phyloP scores from a whole-genome alignment of 257 asterid genomes.

The Oldenlandia corymbosa region DNA sequence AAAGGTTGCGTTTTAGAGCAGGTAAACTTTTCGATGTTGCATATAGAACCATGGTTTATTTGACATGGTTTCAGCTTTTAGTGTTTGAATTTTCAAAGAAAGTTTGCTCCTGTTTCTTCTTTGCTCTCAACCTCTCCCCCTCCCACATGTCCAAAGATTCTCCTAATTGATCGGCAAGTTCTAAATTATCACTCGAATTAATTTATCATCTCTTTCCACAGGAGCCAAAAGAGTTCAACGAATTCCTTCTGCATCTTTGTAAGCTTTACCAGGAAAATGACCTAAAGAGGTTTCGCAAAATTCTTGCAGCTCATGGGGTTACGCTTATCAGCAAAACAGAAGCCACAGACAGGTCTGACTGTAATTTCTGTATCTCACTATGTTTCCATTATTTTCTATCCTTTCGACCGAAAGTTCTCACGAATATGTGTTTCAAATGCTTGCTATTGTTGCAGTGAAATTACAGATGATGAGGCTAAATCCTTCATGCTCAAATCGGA shows the following conservation, averaged over 20 bases:
- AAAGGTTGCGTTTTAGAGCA: constrained; percentile 83
- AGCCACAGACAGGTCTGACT: constrained; percentile 70
- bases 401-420: constrained; percentile 7
- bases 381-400: not conserved
- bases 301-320: constrained; percentile 40
- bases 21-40: constrained; percentile 32
- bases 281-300: constrained; percentile 41
- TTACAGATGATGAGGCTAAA: constrained; percentile 59
- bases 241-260: constrained; percentile 48
- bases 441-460: constrained; percentile 43
- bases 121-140: not conserved
- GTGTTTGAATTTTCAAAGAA: not conserved
- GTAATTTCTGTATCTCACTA: not conserved
- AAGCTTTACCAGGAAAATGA: constrained; percentile 50
- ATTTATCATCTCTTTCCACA: constrained; percentile 20
- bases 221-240: constrained; percentile 88
- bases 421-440: constrained; percentile 1
- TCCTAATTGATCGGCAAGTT: not conserved
- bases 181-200: not conserved
- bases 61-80: not conserved
- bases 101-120: too few species aligned
- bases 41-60: too few species aligned
- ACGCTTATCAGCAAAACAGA: constrained; percentile 63
- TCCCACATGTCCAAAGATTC: not conserved
- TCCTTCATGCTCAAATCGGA: constrained; percentile 35